Evolutionary conservation across 2,329 filamentous ascomycete species (phyloP), one percentile per base, ranked within the genome.

Genomic region (Amauroascus verrucosus): DNA sequence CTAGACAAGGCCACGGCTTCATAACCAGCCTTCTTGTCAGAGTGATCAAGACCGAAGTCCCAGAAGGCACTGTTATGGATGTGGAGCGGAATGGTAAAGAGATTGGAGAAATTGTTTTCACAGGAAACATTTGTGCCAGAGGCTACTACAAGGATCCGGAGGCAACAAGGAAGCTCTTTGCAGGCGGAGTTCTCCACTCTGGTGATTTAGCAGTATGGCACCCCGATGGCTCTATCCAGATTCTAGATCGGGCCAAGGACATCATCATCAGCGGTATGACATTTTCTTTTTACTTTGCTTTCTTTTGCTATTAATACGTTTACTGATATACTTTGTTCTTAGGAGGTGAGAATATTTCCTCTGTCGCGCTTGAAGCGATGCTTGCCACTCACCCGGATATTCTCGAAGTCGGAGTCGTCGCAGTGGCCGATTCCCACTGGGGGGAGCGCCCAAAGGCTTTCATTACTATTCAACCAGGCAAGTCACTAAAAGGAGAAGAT

Each of bases 301-400:
- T 18, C n/a, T 20, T 7, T 14, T 20, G 8, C 40, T 14, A 30
- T 22, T 44, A 43, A 55, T 43, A 8, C 22, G 11, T 6, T 20
- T 28, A 11, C 43, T 51, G 8, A 40, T 24, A 13, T 37, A 13
- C 22, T 13, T 54, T 48, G 18, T 38, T 35, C 13, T 35, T 56
- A 88, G 90, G 91, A 45, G 93, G 93, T 54, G 93, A 98, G 70
- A 98, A 98, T 67, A 97, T 98, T 57, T 95, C 88, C 2, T 94
- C 87, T 0, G 85, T 98, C 1, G 89, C 93, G 0, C 78, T 98
- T 2, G 93, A 98, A 71, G 82, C 84, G 56, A 88, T 95, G 83
- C 78, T 98, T 1, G 85, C 85, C 5, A 84, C 88, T 47, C 93
- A 98, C 66, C 88, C 90, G 0, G 82, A 88, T 59, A 81, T 98